A percentile compares a stretch with the other conserved stretches of the same genome.
Evolutionary conservation across 139 green algal genomes (phyloP).

Genomic region (Chlorella sp.): DNA sequence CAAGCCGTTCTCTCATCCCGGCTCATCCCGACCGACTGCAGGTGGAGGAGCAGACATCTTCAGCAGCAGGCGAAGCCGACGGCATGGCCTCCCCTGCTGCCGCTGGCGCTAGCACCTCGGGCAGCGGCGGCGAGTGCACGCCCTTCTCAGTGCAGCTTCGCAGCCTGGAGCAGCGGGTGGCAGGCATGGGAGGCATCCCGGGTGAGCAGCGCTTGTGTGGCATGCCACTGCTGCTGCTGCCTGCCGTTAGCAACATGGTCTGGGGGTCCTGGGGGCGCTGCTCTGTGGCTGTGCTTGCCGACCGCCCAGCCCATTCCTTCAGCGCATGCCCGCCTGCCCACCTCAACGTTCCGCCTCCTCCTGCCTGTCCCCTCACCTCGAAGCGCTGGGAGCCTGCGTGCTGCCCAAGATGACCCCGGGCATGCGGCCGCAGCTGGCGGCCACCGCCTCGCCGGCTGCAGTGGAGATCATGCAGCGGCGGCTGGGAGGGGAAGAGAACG

Average conservation of each 20-base stretch:
- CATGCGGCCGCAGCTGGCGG: background rate
- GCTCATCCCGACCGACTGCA: no score
- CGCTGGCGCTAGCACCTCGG: background rate
- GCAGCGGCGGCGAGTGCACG: background rate
- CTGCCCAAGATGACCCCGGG: slow-evolving; percentile 23
- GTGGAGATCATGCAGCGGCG: slow-evolving; percentile 33
- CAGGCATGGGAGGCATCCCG: slow-evolving; percentile 32
- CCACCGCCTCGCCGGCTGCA: slow-evolving; percentile 38
- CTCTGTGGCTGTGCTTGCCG: no score
- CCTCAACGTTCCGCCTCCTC: no score
- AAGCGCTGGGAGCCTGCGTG: slow-evolving; percentile 31
- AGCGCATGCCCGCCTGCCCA: no score
- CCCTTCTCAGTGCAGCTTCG: slow-evolving; percentile 17
- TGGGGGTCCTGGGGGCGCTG: no score
- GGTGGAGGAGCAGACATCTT: background rate
- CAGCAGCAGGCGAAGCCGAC: background rate
- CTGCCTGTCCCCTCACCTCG: no score
- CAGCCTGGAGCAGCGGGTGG: slow-evolving; percentile 23
- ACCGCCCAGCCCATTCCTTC: no score
- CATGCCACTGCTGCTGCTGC: no score
- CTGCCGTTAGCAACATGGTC: no score
- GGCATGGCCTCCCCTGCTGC: background rate
- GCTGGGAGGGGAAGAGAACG: background rate
- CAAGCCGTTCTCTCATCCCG: no score
- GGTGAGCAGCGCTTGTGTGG: no score